Conservation (phyloP, 2,329 filamentous ascomycete species). For the Colletotrichum navitas region DNA sequence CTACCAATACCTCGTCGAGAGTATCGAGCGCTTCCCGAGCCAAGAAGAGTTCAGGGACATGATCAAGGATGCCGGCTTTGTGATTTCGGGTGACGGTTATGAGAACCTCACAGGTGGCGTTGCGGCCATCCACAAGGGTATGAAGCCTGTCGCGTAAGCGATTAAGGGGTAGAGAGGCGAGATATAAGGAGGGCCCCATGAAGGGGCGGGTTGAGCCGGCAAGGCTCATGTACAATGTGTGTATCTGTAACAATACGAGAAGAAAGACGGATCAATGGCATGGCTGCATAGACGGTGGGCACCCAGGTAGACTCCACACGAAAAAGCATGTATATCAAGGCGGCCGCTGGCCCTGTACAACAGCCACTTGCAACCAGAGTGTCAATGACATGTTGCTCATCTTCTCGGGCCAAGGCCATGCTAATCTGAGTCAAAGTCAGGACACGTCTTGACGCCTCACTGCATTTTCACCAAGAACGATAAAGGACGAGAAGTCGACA, state of each 20-base stretch:
- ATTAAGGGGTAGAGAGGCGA: background rate
- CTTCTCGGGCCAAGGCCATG: background rate
- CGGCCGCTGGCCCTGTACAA: slow-evolving; percentile 23
- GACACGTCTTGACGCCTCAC: no score
- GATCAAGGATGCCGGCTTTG: slow-evolving; percentile 87
- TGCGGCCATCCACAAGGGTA: slow-evolving; percentile 95
- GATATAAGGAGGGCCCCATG: background rate
- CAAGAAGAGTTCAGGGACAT: slow-evolving; percentile 87
- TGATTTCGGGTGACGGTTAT: slow-evolving; percentile 84
- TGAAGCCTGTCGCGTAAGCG: slow-evolving; percentile 74
- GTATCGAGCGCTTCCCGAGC: slow-evolving; percentile 91
- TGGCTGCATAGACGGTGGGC: slow-evolving; percentile 17
- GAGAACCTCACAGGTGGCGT: slow-evolving; percentile 94
- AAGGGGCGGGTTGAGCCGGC: background rate
- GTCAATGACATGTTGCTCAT: no score
- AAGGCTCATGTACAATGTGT: slow-evolving; percentile 36
- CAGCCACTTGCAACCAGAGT: background rate
- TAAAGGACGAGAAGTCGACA: no score
- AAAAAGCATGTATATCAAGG: slow-evolving; percentile 17
- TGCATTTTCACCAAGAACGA: no score
- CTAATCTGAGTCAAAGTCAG: no score
- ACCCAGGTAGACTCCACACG: slow-evolving; percentile 19
- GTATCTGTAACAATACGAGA: slow-evolving; percentile 30
- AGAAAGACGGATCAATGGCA: background rate
- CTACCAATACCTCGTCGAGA: slow-evolving; percentile 99